Base-by-base conservation (phyloP, 1,284 basidiomycete species). In the Termitomyces sp. region DNA sequence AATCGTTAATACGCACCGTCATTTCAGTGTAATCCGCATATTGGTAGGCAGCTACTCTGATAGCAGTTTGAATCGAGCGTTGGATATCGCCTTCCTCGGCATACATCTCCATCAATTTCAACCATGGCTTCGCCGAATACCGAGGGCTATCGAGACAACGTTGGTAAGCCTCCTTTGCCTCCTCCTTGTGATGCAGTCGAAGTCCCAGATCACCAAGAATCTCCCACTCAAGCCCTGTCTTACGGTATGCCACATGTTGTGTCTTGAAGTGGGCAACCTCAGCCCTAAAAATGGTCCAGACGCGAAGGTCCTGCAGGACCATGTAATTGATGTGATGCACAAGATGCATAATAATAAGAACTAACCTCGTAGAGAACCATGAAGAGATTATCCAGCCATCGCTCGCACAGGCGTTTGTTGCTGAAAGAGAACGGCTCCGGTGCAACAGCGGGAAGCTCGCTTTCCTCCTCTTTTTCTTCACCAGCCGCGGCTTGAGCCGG, bases 181-280 rank as follows among this genome's bases (percentile, higher is more conserved):
- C 97, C 66, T 98, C 96, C 69, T 92, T 94, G 75, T 98, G 97
- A 66, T 98, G 91, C 57, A 99, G 70, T 9, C 96, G 84, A 36
- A 90, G 67, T 0, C 95, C 96, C 7, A 99, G 78, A 67, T 99
- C 97, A 31, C 96, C 97, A 2, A 99, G 78, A 48, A 99, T 98
- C 74, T 99, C 96, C 96, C 97, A 99, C 72, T 99, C 96, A 15
- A 93, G 77, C 0, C 92, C 94, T 0, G 96, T 98, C 76, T 98
- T 98, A 60, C 92, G 85, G 68, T 98, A 99, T 0, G 94, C 94
- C 58, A 98, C 89, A 62, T 96, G 92, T 68, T 98, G 96, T 0
- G 91, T 94, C 68, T 96, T 97, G 81, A 97, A 99, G 68, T 99
- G 96, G 0, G 94, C 93, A n/a, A 98, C 90, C 68, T 99, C 97